A percentile compares a stretch with the other conserved stretches of the same genome.
Evolutionary conservation across 768 basidiomycete species (phyloP).

Genomic region (Tulasnella calospora): DNA sequence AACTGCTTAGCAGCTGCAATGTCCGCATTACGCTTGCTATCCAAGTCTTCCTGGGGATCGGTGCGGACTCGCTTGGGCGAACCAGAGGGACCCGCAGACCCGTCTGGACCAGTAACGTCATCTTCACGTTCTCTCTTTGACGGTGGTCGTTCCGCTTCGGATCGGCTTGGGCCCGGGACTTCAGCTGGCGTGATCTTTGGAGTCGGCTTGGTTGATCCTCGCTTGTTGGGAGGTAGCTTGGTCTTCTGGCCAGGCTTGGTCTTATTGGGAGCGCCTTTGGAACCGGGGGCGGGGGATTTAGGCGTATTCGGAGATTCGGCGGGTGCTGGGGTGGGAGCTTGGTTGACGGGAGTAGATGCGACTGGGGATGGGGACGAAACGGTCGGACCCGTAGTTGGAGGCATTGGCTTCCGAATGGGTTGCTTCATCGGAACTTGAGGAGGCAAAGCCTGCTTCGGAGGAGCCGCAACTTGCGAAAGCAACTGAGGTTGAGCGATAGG

Average conservation of each 20-base stretch:
- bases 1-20: constrained; percentile 2
- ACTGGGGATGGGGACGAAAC: constrained; percentile 3
- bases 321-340: constrained; percentile 10
- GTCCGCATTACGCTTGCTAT: constrained; percentile 14
- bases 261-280: background rate
- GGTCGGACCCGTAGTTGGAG: background rate
- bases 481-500: background rate
- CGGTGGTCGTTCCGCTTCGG: background rate
- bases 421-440: background rate
- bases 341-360: constrained; percentile 20
- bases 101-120: background rate
- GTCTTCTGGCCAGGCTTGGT: background rate
- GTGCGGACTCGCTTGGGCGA: constrained; percentile 13
- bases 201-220: background rate
- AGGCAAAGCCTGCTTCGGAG: background rate
- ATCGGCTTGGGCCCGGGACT: background rate
- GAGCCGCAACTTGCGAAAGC: background rate
- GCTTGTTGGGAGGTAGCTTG: constrained; percentile 6
- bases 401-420: background rate
- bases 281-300: constrained; percentile 4
- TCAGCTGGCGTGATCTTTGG: constrained; percentile 8
- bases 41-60: constrained; percentile 21
- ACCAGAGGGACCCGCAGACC: background rate
- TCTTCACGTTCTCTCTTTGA: constrained; percentile 1
- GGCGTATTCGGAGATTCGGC: constrained; percentile 21